These are phyloP conservation scores for Coniochaeta pulveracea DNA, from an alignment of 2,329 filamentous ascomycete species.

Conservation along the genomic window DNA sequence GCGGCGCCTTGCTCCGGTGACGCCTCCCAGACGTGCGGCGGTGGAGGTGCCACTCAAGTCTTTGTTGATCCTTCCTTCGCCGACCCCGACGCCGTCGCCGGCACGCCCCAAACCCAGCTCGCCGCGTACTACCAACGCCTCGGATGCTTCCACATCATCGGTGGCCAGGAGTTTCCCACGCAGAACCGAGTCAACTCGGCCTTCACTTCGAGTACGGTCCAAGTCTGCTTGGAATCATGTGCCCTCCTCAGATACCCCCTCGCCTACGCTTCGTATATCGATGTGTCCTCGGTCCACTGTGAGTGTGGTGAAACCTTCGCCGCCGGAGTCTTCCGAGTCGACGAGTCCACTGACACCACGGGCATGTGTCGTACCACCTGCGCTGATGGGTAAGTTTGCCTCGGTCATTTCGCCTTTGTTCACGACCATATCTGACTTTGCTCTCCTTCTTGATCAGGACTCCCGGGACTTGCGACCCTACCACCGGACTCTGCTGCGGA, in stretches of 20 bases:
- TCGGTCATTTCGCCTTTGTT: no score
- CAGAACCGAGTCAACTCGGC: conserved; percentile 4
- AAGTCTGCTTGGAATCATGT: conserved; percentile 8
- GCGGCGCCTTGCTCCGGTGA: conserved; percentile 14
- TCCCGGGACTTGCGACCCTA: conserved; percentile 12
- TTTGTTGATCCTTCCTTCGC: conserved; percentile 17
- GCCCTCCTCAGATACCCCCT: conserved; percentile 10
- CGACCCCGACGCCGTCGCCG: conserved; percentile 5
- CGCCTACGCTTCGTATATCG: no score
- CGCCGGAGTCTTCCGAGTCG: not conserved
- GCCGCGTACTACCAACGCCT: conserved; percentile 11
- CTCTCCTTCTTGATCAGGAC: conserved; percentile 6
- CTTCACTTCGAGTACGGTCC: conserved; percentile 1
- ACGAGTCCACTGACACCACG: no score
- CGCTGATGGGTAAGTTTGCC: no score
- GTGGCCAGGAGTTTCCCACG: conserved; percentile 10
- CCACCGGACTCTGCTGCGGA: conserved; percentile 14
- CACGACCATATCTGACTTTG: no score
- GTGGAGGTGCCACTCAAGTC: conserved; percentile 11
- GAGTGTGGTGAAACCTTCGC: not conserved
- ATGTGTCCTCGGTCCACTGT: no score
- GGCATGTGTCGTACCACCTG: no score
- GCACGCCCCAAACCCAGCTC: conserved; percentile 1
- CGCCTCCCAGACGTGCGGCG: conserved; percentile 15
- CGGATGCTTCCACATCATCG: conserved; percentile 15